phyloP scores from a whole-genome alignment of 1,139 yeast species.

The Petasospora fabianii region DNA sequence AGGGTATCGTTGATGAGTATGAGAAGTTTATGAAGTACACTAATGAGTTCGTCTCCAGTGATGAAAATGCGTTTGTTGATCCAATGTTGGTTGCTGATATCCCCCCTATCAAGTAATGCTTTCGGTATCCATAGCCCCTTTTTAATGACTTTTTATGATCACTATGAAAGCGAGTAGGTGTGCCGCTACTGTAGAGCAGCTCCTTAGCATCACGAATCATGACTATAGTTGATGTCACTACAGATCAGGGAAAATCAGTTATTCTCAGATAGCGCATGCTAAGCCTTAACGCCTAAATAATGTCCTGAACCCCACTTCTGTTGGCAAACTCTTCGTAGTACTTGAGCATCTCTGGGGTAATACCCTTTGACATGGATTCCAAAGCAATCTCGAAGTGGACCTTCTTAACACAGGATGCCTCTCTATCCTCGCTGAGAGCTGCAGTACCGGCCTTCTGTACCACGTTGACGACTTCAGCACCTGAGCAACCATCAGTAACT shows the following conservation, averaged over 20 bases:
- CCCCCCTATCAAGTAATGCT: slow-evolving; percentile 13
- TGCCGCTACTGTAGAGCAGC: no score
- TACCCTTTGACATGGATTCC: slow-evolving; percentile 64
- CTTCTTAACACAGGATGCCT: slow-evolving; percentile 49
- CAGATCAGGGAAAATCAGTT: no score
- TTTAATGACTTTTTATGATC: no score
- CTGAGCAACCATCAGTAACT: slow-evolving; percentile 85
- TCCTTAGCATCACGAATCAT: no score
- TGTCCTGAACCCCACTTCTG: no score
- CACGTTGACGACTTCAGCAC: slow-evolving; percentile 88
- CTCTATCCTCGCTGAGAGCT: slow-evolving; percentile 77
- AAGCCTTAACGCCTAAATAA: no score
- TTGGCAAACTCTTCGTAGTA: slow-evolving; percentile 67
- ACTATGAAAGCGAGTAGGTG: no score
- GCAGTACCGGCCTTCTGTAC: slow-evolving; percentile 95
- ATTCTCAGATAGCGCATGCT: no score
- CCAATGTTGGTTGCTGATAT: slow-evolving; percentile 36
- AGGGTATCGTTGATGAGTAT: slow-evolving; percentile 51
- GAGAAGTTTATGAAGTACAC: slow-evolving; percentile 46
- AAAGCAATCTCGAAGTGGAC: slow-evolving; percentile 70
- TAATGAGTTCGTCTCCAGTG: slow-evolving; percentile 19
- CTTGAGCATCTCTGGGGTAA: slow-evolving; percentile 76
- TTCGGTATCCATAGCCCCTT: no score
- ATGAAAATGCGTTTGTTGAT: slow-evolving; percentile 30
- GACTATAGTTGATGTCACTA: no score